phyloP scores from a whole-genome alignment of 2,329 filamentous ascomycete genomes.

The Camillea tinctor region DNA sequence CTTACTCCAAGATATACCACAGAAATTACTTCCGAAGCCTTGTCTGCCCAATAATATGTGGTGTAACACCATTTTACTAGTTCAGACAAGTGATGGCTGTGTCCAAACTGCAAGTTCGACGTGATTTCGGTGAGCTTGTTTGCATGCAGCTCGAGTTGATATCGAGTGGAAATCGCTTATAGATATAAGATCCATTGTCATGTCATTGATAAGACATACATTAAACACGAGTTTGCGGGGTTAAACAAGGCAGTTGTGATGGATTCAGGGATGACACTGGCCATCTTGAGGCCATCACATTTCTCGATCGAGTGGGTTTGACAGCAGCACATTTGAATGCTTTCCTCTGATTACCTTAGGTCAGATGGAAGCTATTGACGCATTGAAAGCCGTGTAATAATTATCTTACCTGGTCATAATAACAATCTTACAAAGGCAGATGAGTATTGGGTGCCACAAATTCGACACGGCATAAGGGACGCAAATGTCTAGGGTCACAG shows the following conservation, averaged over 20 bases:
- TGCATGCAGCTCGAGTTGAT: neutral
- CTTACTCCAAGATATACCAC: neutral
- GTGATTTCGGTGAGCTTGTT: neutral
- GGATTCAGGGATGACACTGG: neutral
- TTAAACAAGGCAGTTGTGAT: neutral
- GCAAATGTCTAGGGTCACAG: neutral
- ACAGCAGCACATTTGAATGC: neutral
- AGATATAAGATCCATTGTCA: neutral
- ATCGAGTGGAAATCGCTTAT: neutral
- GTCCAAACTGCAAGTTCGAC: neutral
- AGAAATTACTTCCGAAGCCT: neutral
- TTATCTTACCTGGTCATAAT: too few species aligned
- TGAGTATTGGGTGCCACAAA: neutral
- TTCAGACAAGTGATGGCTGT: neutral
- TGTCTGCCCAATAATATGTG: neutral
- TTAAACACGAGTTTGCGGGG: neutral
- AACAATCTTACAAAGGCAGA: neutral
- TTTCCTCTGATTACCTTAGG: neutral
- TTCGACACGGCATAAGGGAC: neutral
- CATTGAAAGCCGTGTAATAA: neutral
- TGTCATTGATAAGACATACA: neutral
- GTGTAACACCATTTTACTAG: neutral
- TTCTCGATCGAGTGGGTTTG: neutral
- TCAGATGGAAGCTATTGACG: neutral
- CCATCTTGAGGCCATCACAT: neutral